Percentiles rank a stretch among this genome's conserved stretches.
These are phyloP conservation scores for Trichoderma reesei DNA, from an alignment of 495 filamentous ascomycete genomes.

Conservation along the genomic window DNA sequence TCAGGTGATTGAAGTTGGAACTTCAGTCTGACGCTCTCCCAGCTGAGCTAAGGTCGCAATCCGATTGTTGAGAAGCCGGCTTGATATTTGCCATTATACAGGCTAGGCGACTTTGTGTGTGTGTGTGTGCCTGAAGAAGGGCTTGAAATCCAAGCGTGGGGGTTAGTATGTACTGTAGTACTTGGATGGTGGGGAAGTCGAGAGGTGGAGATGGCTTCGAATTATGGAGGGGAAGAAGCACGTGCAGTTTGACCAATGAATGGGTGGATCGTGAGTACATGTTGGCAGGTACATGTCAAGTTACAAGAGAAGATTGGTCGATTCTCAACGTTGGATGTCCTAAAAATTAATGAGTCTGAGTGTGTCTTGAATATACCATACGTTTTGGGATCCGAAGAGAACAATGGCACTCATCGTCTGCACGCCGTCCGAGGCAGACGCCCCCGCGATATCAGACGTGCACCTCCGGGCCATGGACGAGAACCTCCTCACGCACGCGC, in stretches of 20 bases:
- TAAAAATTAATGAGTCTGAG: too few relatives aligned
- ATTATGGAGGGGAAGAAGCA: neutral
- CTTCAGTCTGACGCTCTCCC: constrained; percentile 9
- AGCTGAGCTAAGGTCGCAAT: constrained; percentile 9
- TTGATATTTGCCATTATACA: neutral
- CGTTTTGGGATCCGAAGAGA: neutral
- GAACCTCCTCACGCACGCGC: constrained; percentile 31
- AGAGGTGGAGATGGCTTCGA: neutral
- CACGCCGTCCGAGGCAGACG: constrained; percentile 17
- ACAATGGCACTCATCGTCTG: neutral
- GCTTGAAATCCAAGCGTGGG: too few relatives aligned
- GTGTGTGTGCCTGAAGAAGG: neutral
- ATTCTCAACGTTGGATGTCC: too few relatives aligned
- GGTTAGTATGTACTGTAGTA: too few relatives aligned
- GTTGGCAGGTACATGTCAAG: too few relatives aligned
- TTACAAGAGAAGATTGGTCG: too few relatives aligned
- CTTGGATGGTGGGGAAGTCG: neutral
- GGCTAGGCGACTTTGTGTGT: neutral
- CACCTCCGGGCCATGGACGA: constrained; percentile 34
- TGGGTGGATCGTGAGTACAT: neutral
- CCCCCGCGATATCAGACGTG: constrained; percentile 31
- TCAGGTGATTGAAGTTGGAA: constrained; percentile 1
- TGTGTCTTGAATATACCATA: neutral
- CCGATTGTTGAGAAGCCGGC: neutral
- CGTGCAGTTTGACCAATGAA: neutral